Conservation (phyloP, 2,329 filamentous ascomycete genomes). For the Claviceps sp. region DNA sequence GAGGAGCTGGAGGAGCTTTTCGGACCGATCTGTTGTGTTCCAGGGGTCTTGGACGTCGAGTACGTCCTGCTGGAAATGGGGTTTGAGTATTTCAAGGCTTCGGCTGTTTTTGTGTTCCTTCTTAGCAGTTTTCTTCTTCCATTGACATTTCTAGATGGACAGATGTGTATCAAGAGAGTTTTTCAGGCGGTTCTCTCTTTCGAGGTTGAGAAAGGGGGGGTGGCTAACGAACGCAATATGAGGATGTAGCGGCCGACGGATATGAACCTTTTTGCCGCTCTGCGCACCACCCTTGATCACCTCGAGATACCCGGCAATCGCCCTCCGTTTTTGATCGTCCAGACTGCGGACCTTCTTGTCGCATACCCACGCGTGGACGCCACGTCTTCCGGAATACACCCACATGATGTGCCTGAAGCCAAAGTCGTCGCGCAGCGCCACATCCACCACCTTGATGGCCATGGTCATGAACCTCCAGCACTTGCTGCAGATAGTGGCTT, state of each 20-base stretch:
- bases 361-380: constrained; percentile 96
- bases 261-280: constrained; percentile 74
- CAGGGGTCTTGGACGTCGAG: constrained; percentile 81
- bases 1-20: constrained; percentile 70
- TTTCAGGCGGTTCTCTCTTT: too few species aligned
- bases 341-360: constrained; percentile 74
- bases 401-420: constrained; percentile 94
- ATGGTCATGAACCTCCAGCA: constrained; percentile 98
- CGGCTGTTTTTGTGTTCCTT: constrained; percentile 35
- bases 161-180: too few species aligned
- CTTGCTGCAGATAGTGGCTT: constrained; percentile 83
- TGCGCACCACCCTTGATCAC: constrained; percentile 78
- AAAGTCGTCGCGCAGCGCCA: constrained; percentile 81
- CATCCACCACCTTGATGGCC: constrained; percentile 88
- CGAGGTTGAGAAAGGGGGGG: not conserved
- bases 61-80: constrained; percentile 73
- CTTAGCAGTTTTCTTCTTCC: constrained; percentile 6
- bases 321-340: constrained; percentile 73
- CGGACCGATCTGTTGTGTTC: constrained; percentile 52
- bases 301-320: constrained; percentile 82
- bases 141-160: too few species aligned
- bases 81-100: constrained; percentile 71
- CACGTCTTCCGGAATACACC: constrained; percentile 95
- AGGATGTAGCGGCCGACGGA: constrained; percentile 76
- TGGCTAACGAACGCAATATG: constrained; percentile 54